A percentile compares a stretch with the other conserved stretches of the same genome.
Conservation (phyloP, 129 eudicot species). For the Flaveria robusta region DNA sequence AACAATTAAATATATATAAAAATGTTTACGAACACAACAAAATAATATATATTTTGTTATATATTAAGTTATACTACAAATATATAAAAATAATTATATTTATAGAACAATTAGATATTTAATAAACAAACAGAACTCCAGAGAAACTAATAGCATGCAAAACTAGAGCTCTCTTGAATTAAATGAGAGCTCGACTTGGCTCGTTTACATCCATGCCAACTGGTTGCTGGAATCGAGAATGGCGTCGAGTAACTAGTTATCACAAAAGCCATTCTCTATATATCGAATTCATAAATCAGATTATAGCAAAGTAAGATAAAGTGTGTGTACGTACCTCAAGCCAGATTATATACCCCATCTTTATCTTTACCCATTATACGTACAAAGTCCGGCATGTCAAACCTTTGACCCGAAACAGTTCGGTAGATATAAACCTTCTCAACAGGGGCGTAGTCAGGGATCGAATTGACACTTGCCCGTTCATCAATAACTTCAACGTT, state of each 20-base stretch:
- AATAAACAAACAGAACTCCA: too few relatives aligned
- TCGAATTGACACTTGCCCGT: constrained; percentile 60
- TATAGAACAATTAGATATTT: too few relatives aligned
- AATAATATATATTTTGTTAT: too few relatives aligned
- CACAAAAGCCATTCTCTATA: not conserved
- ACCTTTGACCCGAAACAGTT: constrained; percentile 76
- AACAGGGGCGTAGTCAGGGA: constrained; percentile 62
- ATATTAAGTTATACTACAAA: too few relatives aligned
- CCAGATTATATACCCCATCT: constrained; percentile 34
- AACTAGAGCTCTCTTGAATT: too few relatives aligned
- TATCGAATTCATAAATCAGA: not conserved
- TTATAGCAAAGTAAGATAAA: constrained; percentile 8
- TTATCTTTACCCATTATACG: constrained; percentile 58
- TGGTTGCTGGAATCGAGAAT: not conserved
- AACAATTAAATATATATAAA: too few relatives aligned
- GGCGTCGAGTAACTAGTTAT: not conserved
- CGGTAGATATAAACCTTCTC: constrained; percentile 89
- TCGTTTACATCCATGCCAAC: too few relatives aligned
- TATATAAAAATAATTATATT: too few relatives aligned
- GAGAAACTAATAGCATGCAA: too few relatives aligned
- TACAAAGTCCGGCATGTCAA: constrained; percentile 74
- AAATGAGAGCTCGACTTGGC: too few relatives aligned
- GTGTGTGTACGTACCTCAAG: constrained; percentile 32
- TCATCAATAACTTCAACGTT: constrained; percentile 89
- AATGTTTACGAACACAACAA: too few relatives aligned